Conservation (phyloP, 768 basidiomycete genomes). For the Serendipita sp. region DNA sequence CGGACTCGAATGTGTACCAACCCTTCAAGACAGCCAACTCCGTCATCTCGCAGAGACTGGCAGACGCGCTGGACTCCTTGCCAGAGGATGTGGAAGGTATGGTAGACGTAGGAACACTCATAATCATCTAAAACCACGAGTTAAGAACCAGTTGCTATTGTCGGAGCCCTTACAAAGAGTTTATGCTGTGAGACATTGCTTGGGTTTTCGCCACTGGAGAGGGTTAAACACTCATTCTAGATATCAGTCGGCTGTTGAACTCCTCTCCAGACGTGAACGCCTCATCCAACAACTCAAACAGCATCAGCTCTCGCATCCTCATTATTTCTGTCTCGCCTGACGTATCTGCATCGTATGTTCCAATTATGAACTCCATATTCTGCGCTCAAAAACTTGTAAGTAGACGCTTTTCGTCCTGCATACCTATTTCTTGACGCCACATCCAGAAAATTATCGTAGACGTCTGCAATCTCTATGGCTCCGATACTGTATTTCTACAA, state of each 20-base stretch:
- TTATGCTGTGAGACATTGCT: conserved; percentile 53
- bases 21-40: conserved; percentile 69
- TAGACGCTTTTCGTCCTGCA: conserved; percentile 9
- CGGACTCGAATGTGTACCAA: conserved; percentile 68
- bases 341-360: conserved; percentile 79
- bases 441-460: conserved; percentile 89
- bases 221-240: conserved; percentile 30
- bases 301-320: conserved; percentile 40
- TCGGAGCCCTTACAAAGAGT: conserved; percentile 81
- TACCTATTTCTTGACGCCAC: background rate
- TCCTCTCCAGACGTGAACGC: conserved; percentile 16
- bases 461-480: conserved; percentile 78
- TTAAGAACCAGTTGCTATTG: conserved; percentile 51
- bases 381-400: conserved; percentile 91
- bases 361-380: conserved; percentile 98
- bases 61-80: conserved; percentile 41
- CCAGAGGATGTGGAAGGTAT: conserved; percentile 37
- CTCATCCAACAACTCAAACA: conserved; percentile 13
- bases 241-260: conserved; percentile 43
- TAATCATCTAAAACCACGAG: background rate
- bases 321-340: conserved; percentile 88
- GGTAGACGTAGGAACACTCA: conserved; percentile 11
- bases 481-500: conserved; percentile 88
- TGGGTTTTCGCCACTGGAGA: conserved; percentile 17
- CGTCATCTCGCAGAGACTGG: conserved; percentile 43